Evolutionary conservation across 805 yeast genomes (phyloP).

Genomic region (Starmerella bacillaris): DNA sequence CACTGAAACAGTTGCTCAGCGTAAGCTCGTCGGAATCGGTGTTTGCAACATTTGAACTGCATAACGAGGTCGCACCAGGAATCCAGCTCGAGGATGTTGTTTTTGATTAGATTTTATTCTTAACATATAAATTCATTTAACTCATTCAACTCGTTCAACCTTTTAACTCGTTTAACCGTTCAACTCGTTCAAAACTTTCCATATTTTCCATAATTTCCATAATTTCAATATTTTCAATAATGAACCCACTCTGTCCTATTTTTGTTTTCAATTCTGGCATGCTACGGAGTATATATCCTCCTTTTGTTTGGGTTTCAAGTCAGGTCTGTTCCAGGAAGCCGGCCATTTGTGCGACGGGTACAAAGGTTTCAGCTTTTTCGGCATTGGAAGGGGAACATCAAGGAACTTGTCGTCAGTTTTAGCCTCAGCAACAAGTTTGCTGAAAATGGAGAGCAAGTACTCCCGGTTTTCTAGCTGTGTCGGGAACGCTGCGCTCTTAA

Average conservation of each 20-base stretch:
- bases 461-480: constrained; percentile 79
- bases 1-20: constrained; percentile 1
- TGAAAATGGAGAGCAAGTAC: constrained; percentile 45
- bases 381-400: constrained; percentile 48
- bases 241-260: too few relatives aligned
- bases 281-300: constrained; percentile 15
- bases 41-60: neutral
- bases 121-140: too few relatives aligned
- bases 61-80: constrained; percentile 1
- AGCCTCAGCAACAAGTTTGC: constrained; percentile 43
- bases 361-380: constrained; percentile 34
- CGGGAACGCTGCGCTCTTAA: constrained; percentile 27
- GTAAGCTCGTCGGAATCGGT: constrained; percentile 1
- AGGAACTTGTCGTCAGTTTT: constrained; percentile 47
- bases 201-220: too few relatives aligned
- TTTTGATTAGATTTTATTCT: too few relatives aligned
- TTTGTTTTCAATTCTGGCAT: too few relatives aligned
- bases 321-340: constrained; percentile 57
- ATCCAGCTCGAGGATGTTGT: neutral
- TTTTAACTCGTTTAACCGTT: too few relatives aligned
- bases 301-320: constrained; percentile 43
- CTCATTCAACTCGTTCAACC: too few relatives aligned
- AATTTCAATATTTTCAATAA: too few relatives aligned
- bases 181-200: too few relatives aligned
- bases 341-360: constrained; percentile 41